Conservation (phyloP, 257 asterid species). For the Osmanthus fragrans region DNA sequence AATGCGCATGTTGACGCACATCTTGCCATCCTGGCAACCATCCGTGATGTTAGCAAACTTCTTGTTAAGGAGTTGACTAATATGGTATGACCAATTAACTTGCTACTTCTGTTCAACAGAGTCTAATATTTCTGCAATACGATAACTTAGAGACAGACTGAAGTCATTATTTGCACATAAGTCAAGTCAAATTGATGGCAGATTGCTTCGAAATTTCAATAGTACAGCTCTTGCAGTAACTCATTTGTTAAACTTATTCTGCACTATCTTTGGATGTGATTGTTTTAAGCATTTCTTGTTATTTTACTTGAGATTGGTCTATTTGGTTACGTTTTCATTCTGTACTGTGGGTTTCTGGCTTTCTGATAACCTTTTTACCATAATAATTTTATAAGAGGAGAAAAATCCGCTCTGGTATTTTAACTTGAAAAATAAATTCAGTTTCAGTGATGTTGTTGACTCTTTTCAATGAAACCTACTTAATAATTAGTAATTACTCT, state of each 20-base stretch:
- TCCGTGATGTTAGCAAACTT: conserved; percentile 97
- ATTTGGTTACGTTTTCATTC: neutral
- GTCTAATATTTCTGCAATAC: neutral
- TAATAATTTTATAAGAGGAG: neutral
- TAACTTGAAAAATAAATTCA: neutral
- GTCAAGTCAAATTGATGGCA: neutral
- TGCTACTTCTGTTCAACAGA: neutral
- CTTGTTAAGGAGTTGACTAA: conserved; percentile 97
- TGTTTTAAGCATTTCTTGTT: neutral
- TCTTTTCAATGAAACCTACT: neutral
- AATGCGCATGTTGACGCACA: conserved; percentile 69
- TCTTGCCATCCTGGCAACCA: conserved; percentile 77
- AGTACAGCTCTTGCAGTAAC: neutral
- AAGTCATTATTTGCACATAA: neutral
- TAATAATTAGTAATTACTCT: neutral
- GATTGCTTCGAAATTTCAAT: neutral
- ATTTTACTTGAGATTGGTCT: neutral
- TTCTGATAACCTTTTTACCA: neutral
- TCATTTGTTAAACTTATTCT: neutral
- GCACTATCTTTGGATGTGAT: neutral
- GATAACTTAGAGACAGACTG: neutral
- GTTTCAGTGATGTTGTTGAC: neutral
- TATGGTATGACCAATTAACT: conserved; percentile 62
- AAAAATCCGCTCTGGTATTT: neutral
- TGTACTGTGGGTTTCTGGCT: neutral